Evolutionary conservation across 2,329 filamentous ascomycete species (phyloP), one percentile per base, ranked within the genome.

Genomic region (Sordariomycetes sp.): DNA sequence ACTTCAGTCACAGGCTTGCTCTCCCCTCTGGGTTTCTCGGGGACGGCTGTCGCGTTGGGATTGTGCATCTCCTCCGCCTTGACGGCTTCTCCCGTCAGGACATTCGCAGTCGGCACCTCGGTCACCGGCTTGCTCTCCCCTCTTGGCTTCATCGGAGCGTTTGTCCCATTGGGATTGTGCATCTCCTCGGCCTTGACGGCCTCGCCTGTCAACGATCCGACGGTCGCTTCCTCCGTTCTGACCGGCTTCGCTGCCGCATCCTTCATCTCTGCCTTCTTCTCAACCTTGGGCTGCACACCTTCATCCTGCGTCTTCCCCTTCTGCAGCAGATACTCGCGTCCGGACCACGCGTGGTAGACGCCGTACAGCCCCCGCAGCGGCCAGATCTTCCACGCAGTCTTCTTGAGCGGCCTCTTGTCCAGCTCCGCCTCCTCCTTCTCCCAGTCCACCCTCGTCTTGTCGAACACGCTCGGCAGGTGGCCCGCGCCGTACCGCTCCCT

Each of bases 401-500:
- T 44, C 35, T 48, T 48, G 40, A 61, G 50, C 23, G 34, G 28
- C 11, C 34, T 19, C 14, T 20, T 44, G 40, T 51, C 46, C 24
- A 42, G 50, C 11, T 46, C 50, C 8, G 43, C 45, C 21, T 50
- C 49, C 21, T 60, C 54, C 2, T 45, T 51, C 2, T 57, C 54
- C 4, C 61, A 51, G 24, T 64, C 61, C 1, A 72, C 70, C 45
- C 68, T 71, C 17, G 82, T 75, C 56, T 84, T 84, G 44, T 84
- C 76, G 40, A 76, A 82, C 2, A 83, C 76, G 20, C 61, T 76
- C 1, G 76, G 78, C 40, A 84, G 48, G 31, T 72, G 67, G 2
- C 58, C 57, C 0, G 80, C 79, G 5, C 61, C 55, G 46, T 82
- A 84, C 46, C 70, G 74, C 17, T 53, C 50, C 14, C 79, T 58